Percentiles rank a stretch among this genome's conserved stretches.
Evolutionary conservation across 108 stramenopile species (phyloP).

Genomic region (Skeletonema grethae): DNA sequence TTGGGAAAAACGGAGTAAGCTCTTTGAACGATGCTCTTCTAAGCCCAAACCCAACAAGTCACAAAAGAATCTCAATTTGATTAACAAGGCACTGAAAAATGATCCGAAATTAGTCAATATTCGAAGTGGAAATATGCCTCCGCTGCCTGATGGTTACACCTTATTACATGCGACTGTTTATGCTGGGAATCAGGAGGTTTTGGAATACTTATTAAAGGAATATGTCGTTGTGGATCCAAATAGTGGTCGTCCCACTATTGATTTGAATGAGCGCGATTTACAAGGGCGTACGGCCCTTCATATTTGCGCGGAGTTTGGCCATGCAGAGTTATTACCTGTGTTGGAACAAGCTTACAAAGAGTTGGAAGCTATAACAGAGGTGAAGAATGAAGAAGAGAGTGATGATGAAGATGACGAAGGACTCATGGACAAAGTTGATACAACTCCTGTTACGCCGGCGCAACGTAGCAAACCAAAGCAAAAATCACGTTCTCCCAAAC

Average conservation of each 20-base stretch:
- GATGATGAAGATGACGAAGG: conserved; percentile 11
- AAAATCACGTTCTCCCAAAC: conserved; percentile 22
- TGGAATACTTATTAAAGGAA: conserved; percentile 28
- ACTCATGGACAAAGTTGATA: conserved; percentile 15
- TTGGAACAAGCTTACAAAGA: conserved; percentile 40
- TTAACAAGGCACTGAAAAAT: conserved; percentile 39
- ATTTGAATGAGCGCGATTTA: conserved; percentile 53
- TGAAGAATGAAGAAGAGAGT: conserved; percentile 1
- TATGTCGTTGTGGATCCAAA: background rate
- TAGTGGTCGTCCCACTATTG: conserved; percentile 10
- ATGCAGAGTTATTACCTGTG: conserved; percentile 56
- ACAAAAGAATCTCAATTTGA: conserved; percentile 16
- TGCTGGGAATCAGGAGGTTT: conserved; percentile 44
- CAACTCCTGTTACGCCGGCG: background rate
- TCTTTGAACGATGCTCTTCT: conserved; percentile 23
- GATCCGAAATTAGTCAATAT: conserved; percentile 36
- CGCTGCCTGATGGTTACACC: conserved; percentile 78
- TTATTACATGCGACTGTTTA: conserved; percentile 67
- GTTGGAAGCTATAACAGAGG: conserved; percentile 12
- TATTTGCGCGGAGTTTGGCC: conserved; percentile 69
- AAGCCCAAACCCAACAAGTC: conserved; percentile 12
- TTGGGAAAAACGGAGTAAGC: conserved; percentile 16
- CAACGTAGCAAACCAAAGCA: background rate
- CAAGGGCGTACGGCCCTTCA: conserved; percentile 85
- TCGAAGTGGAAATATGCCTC: conserved; percentile 53